phyloP scores from a whole-genome alignment of 768 basidiomycete species.

The Naganishia onofrii region DNA sequence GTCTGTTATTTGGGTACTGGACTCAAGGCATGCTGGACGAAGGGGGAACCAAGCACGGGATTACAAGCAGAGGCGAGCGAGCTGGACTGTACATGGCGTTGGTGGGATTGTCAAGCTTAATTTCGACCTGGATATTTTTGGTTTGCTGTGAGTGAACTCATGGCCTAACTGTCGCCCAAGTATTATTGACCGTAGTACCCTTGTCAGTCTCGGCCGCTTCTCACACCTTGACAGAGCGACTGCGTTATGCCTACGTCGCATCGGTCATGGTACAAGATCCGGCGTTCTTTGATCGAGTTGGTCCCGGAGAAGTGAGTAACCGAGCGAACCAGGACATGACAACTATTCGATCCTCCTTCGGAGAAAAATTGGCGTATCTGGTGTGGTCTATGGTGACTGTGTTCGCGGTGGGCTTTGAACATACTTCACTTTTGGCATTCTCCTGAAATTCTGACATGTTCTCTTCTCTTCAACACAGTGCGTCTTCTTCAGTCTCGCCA shows the following conservation, averaged over 20 bases:
- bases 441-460: too few relatives aligned
- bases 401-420: constrained; percentile 34
- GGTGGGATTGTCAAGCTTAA: too few relatives aligned
- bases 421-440: too few relatives aligned
- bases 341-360: constrained; percentile 36
- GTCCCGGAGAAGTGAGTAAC: constrained; percentile 40
- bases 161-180: too few relatives aligned
- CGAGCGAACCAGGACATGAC: constrained; percentile 40
- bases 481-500: constrained; percentile 38
- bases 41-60: too few relatives aligned
- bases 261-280: constrained; percentile 39
- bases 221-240: constrained; percentile 32
- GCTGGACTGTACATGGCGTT: too few relatives aligned
- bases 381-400: constrained; percentile 36
- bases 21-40: too few relatives aligned
- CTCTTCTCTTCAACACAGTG: constrained; percentile 25
- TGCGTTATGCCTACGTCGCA: constrained; percentile 38
- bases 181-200: too few relatives aligned
- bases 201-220: constrained; percentile 23
- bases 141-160: too few relatives aligned
- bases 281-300: constrained; percentile 42
- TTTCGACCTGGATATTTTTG: too few relatives aligned
- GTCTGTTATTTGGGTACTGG: too few relatives aligned
- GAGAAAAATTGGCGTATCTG: constrained; percentile 40
- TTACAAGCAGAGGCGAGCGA: too few relatives aligned